These are phyloP conservation scores for Arabidopsis suecica DNA, from an alignment of 345 rosid genomes.

Conservation along the genomic window DNA sequence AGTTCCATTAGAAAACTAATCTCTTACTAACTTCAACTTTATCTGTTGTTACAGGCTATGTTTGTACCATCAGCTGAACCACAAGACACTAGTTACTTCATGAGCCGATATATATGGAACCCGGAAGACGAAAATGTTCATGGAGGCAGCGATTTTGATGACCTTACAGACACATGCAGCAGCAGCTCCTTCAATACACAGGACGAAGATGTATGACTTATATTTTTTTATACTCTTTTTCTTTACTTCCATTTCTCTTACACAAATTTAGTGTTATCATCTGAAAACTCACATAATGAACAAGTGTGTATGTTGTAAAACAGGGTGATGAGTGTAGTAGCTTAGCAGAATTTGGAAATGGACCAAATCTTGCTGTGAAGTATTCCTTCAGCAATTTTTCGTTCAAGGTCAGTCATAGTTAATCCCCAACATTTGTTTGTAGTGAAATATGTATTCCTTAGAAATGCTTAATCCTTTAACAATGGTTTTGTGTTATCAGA, in stretches of 20 bases:
- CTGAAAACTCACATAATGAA: background rate
- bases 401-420: conserved; percentile 65
- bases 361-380: conserved; percentile 69
- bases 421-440: background rate
- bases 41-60: conserved; percentile 69
- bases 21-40: conserved; percentile 16
- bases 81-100: conserved; percentile 88
- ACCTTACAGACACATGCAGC: conserved; percentile 77
- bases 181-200: conserved; percentile 68
- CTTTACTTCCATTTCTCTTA: background rate
- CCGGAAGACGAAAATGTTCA: conserved; percentile 79
- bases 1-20: background rate
- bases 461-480: conserved; percentile 3
- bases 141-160: conserved; percentile 89
- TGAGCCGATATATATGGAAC: conserved; percentile 92
- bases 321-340: conserved; percentile 89
- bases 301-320: conserved; percentile 15
- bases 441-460: background rate
- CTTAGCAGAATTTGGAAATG: conserved; percentile 68
- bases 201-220: conserved; percentile 73
- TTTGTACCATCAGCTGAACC: conserved; percentile 91
- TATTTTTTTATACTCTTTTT: background rate
- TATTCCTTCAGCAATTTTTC: conserved; percentile 97
- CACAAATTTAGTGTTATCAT: background rate
- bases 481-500: conserved; percentile 50